phyloP scores from a whole-genome alignment of 1,284 basidiomycete genomes.

The Schizophyllum commune region DNA sequence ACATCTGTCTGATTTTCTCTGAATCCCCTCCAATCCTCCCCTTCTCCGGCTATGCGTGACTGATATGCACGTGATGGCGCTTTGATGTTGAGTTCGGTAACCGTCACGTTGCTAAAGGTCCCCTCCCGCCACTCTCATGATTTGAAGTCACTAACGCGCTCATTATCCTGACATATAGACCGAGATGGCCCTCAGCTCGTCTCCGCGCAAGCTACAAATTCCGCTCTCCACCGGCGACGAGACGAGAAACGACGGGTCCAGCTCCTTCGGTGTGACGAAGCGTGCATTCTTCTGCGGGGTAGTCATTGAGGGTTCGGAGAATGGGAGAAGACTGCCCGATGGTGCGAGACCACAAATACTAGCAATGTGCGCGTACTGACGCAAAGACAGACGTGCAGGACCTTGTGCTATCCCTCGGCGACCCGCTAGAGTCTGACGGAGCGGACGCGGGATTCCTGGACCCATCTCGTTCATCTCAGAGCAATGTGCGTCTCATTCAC shows the following conservation, averaged over 20 bases:
- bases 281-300: constrained; percentile 78
- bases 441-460: not conserved
- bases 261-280: constrained; percentile 42
- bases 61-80: not conserved
- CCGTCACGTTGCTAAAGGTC: not conserved
- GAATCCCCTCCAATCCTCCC: too few species aligned
- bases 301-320: constrained; percentile 70
- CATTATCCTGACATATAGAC: not conserved
- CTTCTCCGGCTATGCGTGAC: not conserved
- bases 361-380: not conserved
- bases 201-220: constrained; percentile 58
- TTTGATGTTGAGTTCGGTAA: not conserved
- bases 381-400: constrained; percentile 61
- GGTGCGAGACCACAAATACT: constrained; percentile 34
- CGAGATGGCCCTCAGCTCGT: constrained; percentile 39
- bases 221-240: constrained; percentile 63
- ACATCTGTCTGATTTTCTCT: too few species aligned
- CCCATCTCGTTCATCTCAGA: not conserved
- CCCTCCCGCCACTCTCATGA: not conserved
- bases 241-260: constrained; percentile 30
- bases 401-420: constrained; percentile 67
- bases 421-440: constrained; percentile 43
- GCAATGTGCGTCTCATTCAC: not conserved
- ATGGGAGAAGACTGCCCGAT: constrained; percentile 57
- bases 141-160: not conserved